These are phyloP conservation scores for Chiua virens DNA, from an alignment of 768 basidiomycete species.

Conservation along the genomic window DNA sequence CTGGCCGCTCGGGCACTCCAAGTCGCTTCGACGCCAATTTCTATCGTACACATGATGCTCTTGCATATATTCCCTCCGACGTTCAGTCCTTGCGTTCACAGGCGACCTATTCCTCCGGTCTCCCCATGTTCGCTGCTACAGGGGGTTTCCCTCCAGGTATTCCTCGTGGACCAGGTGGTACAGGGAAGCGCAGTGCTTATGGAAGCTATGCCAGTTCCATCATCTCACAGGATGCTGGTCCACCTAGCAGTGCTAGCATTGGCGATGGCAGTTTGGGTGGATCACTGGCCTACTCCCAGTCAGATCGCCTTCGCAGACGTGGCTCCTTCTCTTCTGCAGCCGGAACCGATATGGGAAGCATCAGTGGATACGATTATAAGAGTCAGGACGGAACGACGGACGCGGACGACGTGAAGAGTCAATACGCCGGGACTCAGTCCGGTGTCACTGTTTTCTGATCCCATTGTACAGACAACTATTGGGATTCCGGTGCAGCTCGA, in stretches of 20 bases:
- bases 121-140: conserved; percentile 77
- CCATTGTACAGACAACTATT: conserved; percentile 1
- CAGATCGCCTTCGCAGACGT: conserved; percentile 79
- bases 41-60: conserved; percentile 92
- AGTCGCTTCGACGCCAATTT: conserved; percentile 95
- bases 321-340: conserved; percentile 75
- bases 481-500: conserved; percentile 9
- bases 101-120: conserved; percentile 90
- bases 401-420: conserved; percentile 84
- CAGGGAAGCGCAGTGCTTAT: conserved; percentile 74
- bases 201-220: conserved; percentile 86
- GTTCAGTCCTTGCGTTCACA: conserved; percentile 95
- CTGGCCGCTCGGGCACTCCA: conserved; percentile 78
- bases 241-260: conserved; percentile 59
- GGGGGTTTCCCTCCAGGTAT: conserved; percentile 70
- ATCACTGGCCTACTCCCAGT: conserved; percentile 84
- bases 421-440: conserved; percentile 82
- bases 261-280: conserved; percentile 48
- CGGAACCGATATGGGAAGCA: conserved; percentile 74
- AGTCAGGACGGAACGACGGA: conserved; percentile 83
- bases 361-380: conserved; percentile 82
- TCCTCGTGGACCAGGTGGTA: conserved; percentile 57
- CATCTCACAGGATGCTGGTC: conserved; percentile 86
- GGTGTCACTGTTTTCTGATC: conserved; percentile 82
- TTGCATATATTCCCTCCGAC: conserved; percentile 93